Evolutionary conservation across 2,329 filamentous ascomycete genomes (phyloP), one percentile per base, ranked within the genome.

Genomic region (Phialophora chinensis): DNA sequence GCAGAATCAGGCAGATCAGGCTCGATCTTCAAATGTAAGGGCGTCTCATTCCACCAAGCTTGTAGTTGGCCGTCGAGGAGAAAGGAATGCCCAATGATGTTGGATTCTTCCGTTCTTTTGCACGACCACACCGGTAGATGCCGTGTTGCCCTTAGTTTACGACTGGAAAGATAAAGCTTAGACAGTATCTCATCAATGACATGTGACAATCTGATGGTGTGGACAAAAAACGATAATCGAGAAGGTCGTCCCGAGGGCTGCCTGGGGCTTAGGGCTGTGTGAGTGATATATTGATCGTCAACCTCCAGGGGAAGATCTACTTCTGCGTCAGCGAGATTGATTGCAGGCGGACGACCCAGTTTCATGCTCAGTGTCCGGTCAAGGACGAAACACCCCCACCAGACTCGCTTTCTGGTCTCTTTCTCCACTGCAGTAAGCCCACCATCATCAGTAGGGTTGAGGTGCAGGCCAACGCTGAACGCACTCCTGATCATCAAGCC

Each of bases 351-450:
- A 33, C 53, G 53, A 4, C 53, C 53, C 29, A 38, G n/a, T 23
- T 56, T 56, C 53, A 56, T 56, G 20, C 53, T 56, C 27, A 56
- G 29, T 29, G 53, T 56, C 12, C 53, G 25, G 17, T 56, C 53
- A 17, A 56, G 53, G 29, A 56, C 20, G 17, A 56, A 56, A 35
- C 53, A 56, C 4, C 53, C 53, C 53, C 53, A 56, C 53, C 53
- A 56, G 53, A 17, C 8, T n/a, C 29, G 25, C 53, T 56, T 56
- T 27, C 49, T 4, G 23, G 4, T 23, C 25, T 53, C 49, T 7
- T 14, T 53, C 49, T 27, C 8, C 25, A 27, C 49, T 31, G 29
- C 4, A 31, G 29, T 31, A 31, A 8, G 29, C 29, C 5, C 29
- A 31, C 6, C 29, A 8, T 8, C 29, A 31, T 31, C 29, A 31